A percentile compares a stretch with the other conserved stretches of the same genome.
phyloP scores from a whole-genome alignment of 495 filamentous ascomycete genomes.

The Penicillium canescens region DNA sequence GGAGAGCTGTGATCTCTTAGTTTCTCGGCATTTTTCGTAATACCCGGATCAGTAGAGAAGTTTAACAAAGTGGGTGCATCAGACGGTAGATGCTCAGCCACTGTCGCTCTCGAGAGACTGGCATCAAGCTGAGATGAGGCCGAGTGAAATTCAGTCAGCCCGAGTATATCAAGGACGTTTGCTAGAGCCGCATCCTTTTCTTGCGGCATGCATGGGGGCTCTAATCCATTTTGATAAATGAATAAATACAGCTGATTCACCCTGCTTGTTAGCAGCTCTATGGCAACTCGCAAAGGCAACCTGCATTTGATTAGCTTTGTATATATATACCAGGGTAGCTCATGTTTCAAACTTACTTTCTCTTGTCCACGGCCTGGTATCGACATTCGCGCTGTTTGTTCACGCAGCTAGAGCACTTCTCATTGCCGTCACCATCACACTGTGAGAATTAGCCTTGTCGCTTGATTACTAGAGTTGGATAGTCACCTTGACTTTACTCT shows the following conservation, averaged over 20 bases:
- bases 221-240: conserved; percentile 20
- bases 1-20: not conserved
- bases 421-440: conserved; percentile 23
- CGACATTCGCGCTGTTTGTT: conserved; percentile 19
- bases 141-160: conserved; percentile 1
- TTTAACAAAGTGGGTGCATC: not conserved
- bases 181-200: conserved; percentile 14
- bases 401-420: conserved; percentile 22
- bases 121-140: not conserved
- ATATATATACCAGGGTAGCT: not conserved
- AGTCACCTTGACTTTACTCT: conserved; percentile 32
- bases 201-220: conserved; percentile 12
- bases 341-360: conserved; percentile 18
- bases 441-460: conserved; percentile 1
- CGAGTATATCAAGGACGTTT: conserved; percentile 12
- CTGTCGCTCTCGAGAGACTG: not conserved
- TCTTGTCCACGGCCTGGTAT: conserved; percentile 25
- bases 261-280: conserved; percentile 19
- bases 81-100: not conserved
- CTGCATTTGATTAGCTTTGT: not conserved
- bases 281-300: conserved; percentile 20
- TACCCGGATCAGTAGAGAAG: not conserved
- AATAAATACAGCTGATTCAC: conserved; percentile 20
- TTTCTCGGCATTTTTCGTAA: not conserved
- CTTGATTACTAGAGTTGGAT: not conserved